Evolutionary conservation across 2,329 filamentous ascomycete genomes (phyloP).

Genomic region (Sclerotinia minor): DNA sequence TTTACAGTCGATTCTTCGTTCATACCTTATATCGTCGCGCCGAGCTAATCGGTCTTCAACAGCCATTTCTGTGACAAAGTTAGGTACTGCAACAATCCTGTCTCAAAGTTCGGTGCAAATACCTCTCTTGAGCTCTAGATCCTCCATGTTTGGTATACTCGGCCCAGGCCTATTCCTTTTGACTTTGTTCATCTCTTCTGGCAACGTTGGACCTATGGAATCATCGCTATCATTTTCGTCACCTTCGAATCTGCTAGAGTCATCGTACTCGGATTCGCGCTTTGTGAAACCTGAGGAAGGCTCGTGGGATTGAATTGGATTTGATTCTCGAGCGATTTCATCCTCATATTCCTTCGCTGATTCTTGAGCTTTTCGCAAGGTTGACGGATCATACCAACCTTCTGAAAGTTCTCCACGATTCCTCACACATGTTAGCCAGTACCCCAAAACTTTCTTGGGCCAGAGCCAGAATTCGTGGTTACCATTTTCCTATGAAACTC

Average conservation of each 20-base stretch:
- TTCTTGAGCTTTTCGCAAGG: constrained; percentile 41
- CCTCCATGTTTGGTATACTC: constrained; percentile 69
- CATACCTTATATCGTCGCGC: constrained; percentile 55
- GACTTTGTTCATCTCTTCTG: constrained; percentile 39
- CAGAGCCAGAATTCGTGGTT: constrained; percentile 40
- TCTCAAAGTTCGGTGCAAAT: not conserved
- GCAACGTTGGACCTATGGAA: constrained; percentile 50
- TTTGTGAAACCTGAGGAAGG: constrained; percentile 18
- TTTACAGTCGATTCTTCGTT: constrained; percentile 64
- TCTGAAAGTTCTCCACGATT: constrained; percentile 84
- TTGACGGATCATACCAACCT: constrained; percentile 88
- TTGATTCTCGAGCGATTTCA: constrained; percentile 25
- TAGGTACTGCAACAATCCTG: constrained; percentile 17
- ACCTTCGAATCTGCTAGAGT: not conserved
- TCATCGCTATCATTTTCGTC: constrained; percentile 42
- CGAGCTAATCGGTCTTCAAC: constrained; percentile 51
- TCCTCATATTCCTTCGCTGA: constrained; percentile 24
- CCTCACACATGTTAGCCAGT: constrained; percentile 55
- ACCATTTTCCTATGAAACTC: constrained; percentile 88
- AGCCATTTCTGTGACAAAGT: constrained; percentile 38
- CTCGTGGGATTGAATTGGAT: constrained; percentile 23
- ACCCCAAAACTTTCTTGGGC: not conserved
- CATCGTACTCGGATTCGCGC: not conserved
- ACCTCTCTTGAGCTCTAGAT: constrained; percentile 65
- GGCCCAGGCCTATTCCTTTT: constrained; percentile 48